Evolutionary conservation across 2,329 filamentous ascomycete species (phyloP).

Genomic region (Aureobasidium sp.): DNA sequence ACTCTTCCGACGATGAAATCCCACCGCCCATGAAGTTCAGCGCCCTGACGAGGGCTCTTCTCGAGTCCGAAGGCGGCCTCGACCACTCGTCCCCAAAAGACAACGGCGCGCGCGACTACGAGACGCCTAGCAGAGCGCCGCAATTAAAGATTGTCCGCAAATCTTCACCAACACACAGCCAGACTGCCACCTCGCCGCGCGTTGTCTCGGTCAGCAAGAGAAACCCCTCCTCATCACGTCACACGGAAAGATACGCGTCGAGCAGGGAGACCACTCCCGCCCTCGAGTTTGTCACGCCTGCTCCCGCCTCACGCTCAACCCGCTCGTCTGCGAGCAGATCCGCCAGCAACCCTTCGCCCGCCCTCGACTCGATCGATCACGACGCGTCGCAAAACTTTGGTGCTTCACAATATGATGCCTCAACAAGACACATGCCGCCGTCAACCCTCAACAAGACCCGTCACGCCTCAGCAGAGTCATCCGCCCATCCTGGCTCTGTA

Average conservation of each 20-base stretch:
- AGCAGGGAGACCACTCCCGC: conserved; percentile 26
- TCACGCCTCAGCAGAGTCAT: conserved; percentile 49
- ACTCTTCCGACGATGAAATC: conserved; percentile 93
- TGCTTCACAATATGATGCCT: background rate
- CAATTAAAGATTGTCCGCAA: conserved; percentile 29
- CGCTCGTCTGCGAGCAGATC: conserved; percentile 16
- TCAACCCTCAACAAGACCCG: conserved; percentile 43
- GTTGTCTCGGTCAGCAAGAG: conserved; percentile 26
- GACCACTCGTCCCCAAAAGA: background rate
- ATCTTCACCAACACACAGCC: conserved; percentile 23
- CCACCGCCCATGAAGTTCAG: conserved; percentile 85
- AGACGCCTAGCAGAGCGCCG: conserved; percentile 28
- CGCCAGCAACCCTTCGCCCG: conserved; percentile 28
- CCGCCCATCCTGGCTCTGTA: conserved; percentile 62
- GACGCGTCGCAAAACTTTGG: conserved; percentile 3
- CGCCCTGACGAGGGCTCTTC: conserved; percentile 77
- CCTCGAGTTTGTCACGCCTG: conserved; percentile 29
- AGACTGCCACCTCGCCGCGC: conserved; percentile 25
- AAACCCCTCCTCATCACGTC: conserved; percentile 23
- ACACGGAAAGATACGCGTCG: conserved; percentile 10
- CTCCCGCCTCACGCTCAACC: conserved; percentile 24
- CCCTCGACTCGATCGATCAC: conserved; percentile 15
- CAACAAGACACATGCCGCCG: conserved; percentile 19
- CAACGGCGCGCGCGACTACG: conserved; percentile 16
- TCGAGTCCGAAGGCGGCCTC: conserved; percentile 37